Evolutionary conservation across 2,329 filamentous ascomycete species (phyloP), one percentile per base, ranked within the genome.

Genomic region (Westerdykella aurantiaca): DNA sequence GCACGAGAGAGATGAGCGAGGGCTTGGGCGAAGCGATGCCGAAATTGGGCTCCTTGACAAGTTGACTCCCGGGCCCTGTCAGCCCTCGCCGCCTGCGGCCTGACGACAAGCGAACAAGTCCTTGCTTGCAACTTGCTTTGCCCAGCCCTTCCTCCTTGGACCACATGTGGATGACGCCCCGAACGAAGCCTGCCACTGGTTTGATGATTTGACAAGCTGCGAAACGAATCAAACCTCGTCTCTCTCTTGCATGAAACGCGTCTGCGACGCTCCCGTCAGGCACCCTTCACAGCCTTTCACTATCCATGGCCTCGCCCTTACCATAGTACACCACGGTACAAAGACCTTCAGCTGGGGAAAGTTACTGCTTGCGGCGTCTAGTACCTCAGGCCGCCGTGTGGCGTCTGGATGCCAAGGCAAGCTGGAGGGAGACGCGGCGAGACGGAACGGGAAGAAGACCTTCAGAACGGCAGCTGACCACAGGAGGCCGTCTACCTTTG

Each of bases 201-300:
- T 52, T 62, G 58, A 60, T 64, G 62, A 61, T 64, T 62, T 64
- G 60, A 52, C 57, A 61, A 51, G 44, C 43, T 33, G 34, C 44
- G 47, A 56, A 57, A 53, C 56, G 51, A 53, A 60, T 50, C 54
- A 55, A 55, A 46, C 50, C 52, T 49, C 49, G 45, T 47, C 50
- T 45, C 42, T 42, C 37, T 46, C 49, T 34, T 55, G 58, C 51
- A 57, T 64, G 61, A 67, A 65, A 67, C 63, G 55, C 46, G 49
- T 51, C 52, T 63, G 59, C 57, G 53, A 64, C 63, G 46, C 50
- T 50, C 35, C 45, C 43, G 44, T 44, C 40, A 42, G 38, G 44
- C 25, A 12, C 18, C 11, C 25, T 29, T 29, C 25, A 29, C 9
- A 29, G 25, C 9, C 25, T 29, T 29, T 22, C 9, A 14, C 16